Base-by-base conservation (phyloP, 345 rosid genomes). In the Sonneratia alba region DNA sequence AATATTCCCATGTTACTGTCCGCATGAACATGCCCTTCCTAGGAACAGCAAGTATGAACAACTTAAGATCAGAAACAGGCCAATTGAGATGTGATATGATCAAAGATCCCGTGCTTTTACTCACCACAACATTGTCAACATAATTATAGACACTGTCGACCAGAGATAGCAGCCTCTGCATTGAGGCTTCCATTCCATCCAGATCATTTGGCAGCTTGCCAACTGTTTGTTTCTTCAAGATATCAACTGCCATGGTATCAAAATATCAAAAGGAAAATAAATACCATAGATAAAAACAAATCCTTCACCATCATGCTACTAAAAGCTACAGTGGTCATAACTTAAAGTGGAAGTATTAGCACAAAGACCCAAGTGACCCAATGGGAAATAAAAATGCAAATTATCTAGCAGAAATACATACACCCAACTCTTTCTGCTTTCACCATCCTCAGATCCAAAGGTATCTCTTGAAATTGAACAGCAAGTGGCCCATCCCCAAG, bases 351-450 rank as follows among this genome's bases (percentile, higher is more conserved):
- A 27, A 27, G 2, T n/a, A 2, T 59, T 7, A 1, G 14, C 14
- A 59, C 22, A 10, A 6, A 18, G 7, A n/a, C 22, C 64, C 64
- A 0, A 59, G 34, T 59, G 13, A 13, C 27, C 66, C 10, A 12
- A 62, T 10, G 4, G 37, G 2, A 27, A 27, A 27, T 27, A 27
- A 3, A 34, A 62, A 43, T 67, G 69, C 43, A 37, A n/a, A 0
- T 13, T 6, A 47, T 0, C 56, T n/a, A 61, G n/a, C 9, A 66
- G 2, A 63, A 37, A 77, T 69, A 77, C 98, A 75, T 85, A 92
- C 99, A 92, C 86, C 97, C 99, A 70, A 96, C 84, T 73, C 91
- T 88, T 81, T 89, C 99, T 37, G 98, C 99, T 77, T 95, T 98
- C 70, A 86, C 81, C 97, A 91, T 92, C 32, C 92, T 89, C 71